phyloP scores from a whole-genome alignment of 768 basidiomycete species.

The Solioccasus polychromus region DNA sequence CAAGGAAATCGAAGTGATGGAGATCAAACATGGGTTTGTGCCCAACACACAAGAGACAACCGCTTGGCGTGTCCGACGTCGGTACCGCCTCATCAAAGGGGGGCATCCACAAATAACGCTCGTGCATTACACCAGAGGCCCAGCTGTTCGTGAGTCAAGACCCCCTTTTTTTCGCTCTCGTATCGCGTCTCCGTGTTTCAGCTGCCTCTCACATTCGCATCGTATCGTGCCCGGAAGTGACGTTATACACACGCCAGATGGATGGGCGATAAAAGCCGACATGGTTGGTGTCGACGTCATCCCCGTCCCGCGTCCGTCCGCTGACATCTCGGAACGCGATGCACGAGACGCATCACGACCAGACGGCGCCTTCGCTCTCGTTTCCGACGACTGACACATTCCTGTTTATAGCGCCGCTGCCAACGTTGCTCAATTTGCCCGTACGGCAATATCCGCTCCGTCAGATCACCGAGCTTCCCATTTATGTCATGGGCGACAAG shows the following conservation, averaged over 20 bases:
- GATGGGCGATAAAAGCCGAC: too few species aligned
- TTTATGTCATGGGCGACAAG: constrained; percentile 73
- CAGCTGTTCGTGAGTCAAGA: constrained; percentile 51
- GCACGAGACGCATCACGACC: too few species aligned
- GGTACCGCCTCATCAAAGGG: constrained; percentile 70
- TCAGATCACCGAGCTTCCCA: constrained; percentile 57
- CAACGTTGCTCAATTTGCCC: constrained; percentile 55
- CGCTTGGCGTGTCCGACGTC: constrained; percentile 68
- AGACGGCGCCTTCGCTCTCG: too few species aligned
- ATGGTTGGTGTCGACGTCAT: too few species aligned
- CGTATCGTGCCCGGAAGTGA: constrained; percentile 7
- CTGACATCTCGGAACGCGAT: not conserved
- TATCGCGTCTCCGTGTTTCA: constrained; percentile 17
- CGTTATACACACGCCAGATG: too few species aligned
- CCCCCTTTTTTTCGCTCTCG: not conserved
- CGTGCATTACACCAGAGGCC: constrained; percentile 73
- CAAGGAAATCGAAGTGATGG: constrained; percentile 76
- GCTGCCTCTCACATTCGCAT: constrained; percentile 10
- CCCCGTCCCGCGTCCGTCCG: not conserved
- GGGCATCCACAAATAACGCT: constrained; percentile 72
- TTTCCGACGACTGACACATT: constrained; percentile 13
- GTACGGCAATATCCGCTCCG: constrained; percentile 72
- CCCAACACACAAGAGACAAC: constrained; percentile 57
- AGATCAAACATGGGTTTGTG: constrained; percentile 75
- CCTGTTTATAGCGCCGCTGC: constrained; percentile 51